Percentiles rank a stretch among this genome's conserved stretches.
Evolutionary conservation across 306 rosid species (phyloP).

Genomic region (Glycine latifolia): DNA sequence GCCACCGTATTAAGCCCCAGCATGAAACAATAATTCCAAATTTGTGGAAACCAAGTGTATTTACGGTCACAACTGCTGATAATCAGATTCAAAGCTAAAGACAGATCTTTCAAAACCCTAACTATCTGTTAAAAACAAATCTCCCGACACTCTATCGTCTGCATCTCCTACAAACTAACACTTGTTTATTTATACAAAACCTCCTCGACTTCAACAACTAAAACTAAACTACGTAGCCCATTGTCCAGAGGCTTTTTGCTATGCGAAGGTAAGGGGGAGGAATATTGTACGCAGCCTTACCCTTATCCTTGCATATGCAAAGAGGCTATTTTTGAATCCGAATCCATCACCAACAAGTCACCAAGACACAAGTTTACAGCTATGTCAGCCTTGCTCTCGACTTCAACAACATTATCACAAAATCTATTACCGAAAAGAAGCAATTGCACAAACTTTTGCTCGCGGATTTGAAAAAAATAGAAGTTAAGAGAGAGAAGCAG

Average conservation of each 20-base stretch:
- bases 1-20: neutral
- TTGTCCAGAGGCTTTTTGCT: no score
- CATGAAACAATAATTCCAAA: conserved; percentile 11
- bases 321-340: no score
- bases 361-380: no score
- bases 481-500: neutral
- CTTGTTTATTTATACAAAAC: neutral
- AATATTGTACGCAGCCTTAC: no score
- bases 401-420: neutral
- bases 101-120: conserved; percentile 38
- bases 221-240: no score
- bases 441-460: neutral
- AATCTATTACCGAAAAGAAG: neutral
- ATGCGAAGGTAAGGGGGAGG: no score
- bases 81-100: conserved; percentile 14
- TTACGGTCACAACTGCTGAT: conserved; percentile 15
- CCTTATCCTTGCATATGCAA: no score
- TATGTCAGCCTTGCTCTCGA: no score
- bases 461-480: neutral
- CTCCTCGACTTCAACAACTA: neutral
- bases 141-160: conserved; percentile 21
- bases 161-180: neutral
- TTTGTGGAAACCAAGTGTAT: conserved; percentile 6
- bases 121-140: neutral
- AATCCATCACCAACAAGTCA: no score